These are phyloP conservation scores for Saksenaea oblongispora DNA, from an alignment of 371 early-diverging fungal genomes.

Conservation along the genomic window DNA sequence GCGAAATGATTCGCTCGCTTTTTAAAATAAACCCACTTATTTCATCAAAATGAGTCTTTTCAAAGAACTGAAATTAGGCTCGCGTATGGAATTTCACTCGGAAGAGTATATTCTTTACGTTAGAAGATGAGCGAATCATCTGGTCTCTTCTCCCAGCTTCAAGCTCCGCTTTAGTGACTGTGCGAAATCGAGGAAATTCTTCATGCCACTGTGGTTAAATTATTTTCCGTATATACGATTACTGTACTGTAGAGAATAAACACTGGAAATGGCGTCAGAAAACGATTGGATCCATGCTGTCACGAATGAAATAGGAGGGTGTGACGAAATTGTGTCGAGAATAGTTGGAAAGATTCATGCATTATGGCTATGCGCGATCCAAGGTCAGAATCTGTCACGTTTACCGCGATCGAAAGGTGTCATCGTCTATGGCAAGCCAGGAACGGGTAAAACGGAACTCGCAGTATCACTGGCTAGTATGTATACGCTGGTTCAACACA, in stretches of 20 bases:
- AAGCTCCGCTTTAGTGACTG: not conserved
- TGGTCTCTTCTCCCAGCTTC: not conserved
- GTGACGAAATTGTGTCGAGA: constrained; percentile 28
- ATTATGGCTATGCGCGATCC: constrained; percentile 10
- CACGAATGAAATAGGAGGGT: constrained; percentile 45
- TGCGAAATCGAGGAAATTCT: not conserved
- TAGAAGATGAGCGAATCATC: not conserved
- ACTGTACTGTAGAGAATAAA: not conserved
- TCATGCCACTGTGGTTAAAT: not conserved
- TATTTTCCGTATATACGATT: not conserved
- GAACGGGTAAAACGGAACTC: constrained; percentile 67
- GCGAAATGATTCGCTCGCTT: too few species aligned
- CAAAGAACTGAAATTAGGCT: too few species aligned
- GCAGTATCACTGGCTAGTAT: constrained; percentile 56
- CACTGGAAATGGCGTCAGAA: not conserved
- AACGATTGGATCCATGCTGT: constrained; percentile 35
- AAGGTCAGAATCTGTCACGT: not conserved
- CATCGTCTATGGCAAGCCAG: constrained; percentile 61
- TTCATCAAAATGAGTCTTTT: too few species aligned
- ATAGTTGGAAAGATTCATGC: constrained; percentile 27
- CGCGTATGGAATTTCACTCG: too few species aligned
- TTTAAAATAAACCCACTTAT: too few species aligned
- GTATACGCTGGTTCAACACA: not conserved
- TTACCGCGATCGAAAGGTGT: constrained; percentile 47
- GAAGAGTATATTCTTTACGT: not conserved